Evolutionary conservation across 495 filamentous ascomycete species (phyloP).

Genomic region (Penicillium arizonense): DNA sequence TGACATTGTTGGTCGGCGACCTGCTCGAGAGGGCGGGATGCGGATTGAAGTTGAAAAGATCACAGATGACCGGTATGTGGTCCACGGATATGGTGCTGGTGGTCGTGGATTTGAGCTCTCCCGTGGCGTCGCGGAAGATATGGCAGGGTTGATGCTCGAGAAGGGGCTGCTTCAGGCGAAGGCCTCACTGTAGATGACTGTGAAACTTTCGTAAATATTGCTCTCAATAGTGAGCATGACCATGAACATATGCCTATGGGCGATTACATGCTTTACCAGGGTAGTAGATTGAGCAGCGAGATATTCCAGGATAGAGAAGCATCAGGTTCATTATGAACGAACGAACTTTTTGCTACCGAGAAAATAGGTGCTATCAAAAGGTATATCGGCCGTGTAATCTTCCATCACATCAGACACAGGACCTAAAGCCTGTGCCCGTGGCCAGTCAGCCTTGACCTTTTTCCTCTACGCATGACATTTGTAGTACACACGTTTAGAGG

Average conservation of each 20-base stretch:
- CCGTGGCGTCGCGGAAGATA: constrained; percentile 42
- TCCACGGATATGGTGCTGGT: constrained; percentile 65
- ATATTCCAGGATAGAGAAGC: neutral
- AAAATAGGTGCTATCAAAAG: constrained; percentile 32
- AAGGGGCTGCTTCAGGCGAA: constrained; percentile 25
- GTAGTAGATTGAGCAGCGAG: neutral
- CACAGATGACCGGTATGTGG: constrained; percentile 28
- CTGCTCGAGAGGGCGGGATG: constrained; percentile 44
- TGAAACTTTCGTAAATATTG: neutral
- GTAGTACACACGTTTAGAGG: constrained; percentile 7
- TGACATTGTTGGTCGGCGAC: constrained; percentile 45
- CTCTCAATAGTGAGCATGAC: neutral
- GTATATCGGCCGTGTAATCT: constrained; percentile 31
- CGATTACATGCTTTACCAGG: neutral
- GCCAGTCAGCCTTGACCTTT: constrained; percentile 11
- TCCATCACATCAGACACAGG: constrained; percentile 27
- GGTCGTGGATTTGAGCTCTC: constrained; percentile 56
- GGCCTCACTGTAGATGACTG: constrained; percentile 24
- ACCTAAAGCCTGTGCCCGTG: constrained; percentile 9
- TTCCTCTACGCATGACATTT: constrained; percentile 9
- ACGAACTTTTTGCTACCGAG: constrained; percentile 35
- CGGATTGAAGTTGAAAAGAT: constrained; percentile 40
- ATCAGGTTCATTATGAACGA: constrained; percentile 20
- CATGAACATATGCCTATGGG: no score
- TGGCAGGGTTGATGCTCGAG: constrained; percentile 29